phyloP scores from a whole-genome alignment of 2,329 filamentous ascomycete species.

The Akanthomyces uredinophilus region DNA sequence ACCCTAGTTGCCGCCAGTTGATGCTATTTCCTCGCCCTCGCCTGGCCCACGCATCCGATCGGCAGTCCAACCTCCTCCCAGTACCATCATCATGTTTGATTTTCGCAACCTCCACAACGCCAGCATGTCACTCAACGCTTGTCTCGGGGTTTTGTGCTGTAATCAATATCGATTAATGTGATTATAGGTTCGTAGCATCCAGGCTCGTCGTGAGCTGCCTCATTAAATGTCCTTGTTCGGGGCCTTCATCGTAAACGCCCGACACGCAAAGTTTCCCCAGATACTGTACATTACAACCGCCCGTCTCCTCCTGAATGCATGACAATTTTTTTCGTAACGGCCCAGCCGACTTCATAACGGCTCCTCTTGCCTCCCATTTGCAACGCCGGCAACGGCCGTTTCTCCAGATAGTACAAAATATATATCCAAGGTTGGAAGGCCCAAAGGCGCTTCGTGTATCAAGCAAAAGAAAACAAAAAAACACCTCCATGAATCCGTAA shows the following conservation, averaged over 20 bases:
- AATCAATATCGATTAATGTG: neutral
- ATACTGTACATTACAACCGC: constrained; percentile 4
- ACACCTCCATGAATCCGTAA: neutral
- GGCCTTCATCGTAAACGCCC: neutral
- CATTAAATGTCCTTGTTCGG: constrained; percentile 5
- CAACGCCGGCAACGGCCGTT: neutral
- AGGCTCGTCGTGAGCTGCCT: neutral
- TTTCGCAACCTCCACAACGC: neutral
- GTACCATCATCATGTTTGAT: neutral
- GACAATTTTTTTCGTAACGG: constrained; percentile 8
- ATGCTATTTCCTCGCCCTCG: neutral
- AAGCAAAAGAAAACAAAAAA: neutral
- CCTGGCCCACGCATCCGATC: neutral
- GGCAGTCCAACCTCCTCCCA: neutral
- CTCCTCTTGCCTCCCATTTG: constrained; percentile 7
- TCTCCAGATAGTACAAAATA: constrained; percentile 2
- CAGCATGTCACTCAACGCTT: neutral
- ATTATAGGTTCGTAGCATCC: constrained; percentile 1
- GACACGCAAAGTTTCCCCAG: neutral
- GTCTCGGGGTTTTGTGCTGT: neutral
- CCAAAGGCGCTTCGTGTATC: neutral
- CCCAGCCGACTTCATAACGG: constrained; percentile 14
- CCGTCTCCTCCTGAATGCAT: neutral
- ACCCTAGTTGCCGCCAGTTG: neutral
- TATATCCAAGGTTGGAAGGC: neutral